Evolutionary conservation across 495 filamentous ascomycete species (phyloP).

Genomic region (Viridothelium virens): DNA sequence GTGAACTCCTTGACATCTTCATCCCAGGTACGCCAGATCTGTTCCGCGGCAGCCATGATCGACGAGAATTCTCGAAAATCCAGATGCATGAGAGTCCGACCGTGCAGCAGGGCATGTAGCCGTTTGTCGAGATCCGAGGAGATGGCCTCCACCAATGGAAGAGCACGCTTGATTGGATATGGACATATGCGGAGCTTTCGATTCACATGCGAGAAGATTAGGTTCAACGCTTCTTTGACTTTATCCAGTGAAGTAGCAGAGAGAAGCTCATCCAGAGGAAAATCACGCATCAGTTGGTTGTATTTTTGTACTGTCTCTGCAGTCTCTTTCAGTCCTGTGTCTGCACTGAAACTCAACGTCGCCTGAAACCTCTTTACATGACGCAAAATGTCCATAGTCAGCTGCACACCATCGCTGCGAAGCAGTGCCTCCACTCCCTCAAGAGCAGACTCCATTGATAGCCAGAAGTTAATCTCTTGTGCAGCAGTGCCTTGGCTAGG

Average conservation of each 20-base stretch:
- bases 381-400: conserved; percentile 89
- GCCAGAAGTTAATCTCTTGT: conserved; percentile 98
- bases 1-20: conserved; percentile 96
- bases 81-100: conserved; percentile 79
- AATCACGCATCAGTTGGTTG: conserved; percentile 96
- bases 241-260: conserved; percentile 85
- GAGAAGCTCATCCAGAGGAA: conserved; percentile 87
- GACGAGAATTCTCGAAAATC: conserved; percentile 83
- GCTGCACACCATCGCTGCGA: conserved; percentile 73
- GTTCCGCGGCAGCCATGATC: conserved; percentile 72
- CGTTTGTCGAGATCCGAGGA: conserved; percentile 83
- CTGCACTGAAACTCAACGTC: conserved; percentile 88
- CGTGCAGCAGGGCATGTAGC: conserved; percentile 76
- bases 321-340: conserved; percentile 91
- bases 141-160: conserved; percentile 96
- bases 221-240: conserved; percentile 76
- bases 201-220: conserved; percentile 89
- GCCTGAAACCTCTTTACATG: conserved; percentile 95
- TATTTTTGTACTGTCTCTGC: conserved; percentile 95
- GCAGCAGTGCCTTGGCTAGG: conserved; percentile 80
- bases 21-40: conserved; percentile 88
- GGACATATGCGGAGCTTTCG: conserved; percentile 92
- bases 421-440: conserved; percentile 86
- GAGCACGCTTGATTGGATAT: conserved; percentile 83
- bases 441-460: conserved; percentile 85